phyloP scores from a whole-genome alignment of 257 asterid genomes.

The Solanum pennellii region DNA sequence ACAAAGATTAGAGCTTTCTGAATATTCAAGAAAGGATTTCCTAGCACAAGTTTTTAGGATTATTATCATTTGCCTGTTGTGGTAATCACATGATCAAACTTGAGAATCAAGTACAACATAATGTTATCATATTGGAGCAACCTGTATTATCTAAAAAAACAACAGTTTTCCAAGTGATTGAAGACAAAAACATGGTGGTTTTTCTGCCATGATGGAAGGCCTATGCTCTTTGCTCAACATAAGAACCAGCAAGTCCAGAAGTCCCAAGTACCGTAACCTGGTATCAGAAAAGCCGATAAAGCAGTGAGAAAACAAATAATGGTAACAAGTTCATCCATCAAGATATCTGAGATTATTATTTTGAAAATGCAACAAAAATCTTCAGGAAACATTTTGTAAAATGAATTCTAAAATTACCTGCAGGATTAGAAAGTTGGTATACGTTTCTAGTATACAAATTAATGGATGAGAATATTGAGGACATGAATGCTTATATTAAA shows the following conservation, averaged over 20 bases:
- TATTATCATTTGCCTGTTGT: not conserved
- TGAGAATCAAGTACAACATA: not conserved
- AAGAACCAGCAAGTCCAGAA: slow-evolving; percentile 94
- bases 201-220: slow-evolving; percentile 1
- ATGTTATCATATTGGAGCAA: slow-evolving; percentile 2
- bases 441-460: not conserved
- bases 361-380: not conserved
- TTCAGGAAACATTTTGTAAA: not conserved
- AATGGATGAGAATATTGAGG: not conserved
- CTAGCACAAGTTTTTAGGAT: not conserved
- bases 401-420: not conserved
- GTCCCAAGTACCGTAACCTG: slow-evolving; percentile 96
- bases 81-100: not conserved
- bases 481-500: not conserved
- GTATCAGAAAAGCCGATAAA: slow-evolving; percentile 4
- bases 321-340: not conserved
- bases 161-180: not conserved
- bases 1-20: not conserved
- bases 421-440: not conserved
- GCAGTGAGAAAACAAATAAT: not conserved
- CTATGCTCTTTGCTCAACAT: slow-evolving; percentile 85
- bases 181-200: not conserved
- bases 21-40: not conserved
- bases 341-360: not conserved
- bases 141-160: not conserved